These are phyloP conservation scores for Brassica rapa DNA, from an alignment of 345 rosid genomes.

Conservation along the genomic window DNA sequence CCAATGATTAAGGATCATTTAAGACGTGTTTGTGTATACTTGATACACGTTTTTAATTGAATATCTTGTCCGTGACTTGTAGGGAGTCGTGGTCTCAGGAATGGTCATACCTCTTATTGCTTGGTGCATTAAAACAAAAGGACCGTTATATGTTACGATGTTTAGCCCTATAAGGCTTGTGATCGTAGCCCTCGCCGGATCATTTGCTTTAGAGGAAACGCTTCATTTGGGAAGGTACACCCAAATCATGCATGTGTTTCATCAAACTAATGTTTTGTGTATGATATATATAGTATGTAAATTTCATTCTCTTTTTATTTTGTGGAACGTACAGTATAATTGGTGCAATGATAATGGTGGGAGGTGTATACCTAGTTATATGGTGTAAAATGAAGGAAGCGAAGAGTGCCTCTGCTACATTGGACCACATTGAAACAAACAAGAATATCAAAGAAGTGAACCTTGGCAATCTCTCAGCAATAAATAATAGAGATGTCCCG, in stretches of 20 bases:
- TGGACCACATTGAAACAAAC: slow-evolving; percentile 3
- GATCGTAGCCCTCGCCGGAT: slow-evolving; percentile 34
- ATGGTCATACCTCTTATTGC: slow-evolving; percentile 27
- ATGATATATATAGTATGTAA: background rate
- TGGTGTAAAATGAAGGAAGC: slow-evolving; percentile 61
- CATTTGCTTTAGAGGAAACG: slow-evolving; percentile 39
- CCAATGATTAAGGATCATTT: background rate
- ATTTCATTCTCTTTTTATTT: background rate
- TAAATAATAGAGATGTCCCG: slow-evolving; percentile 26
- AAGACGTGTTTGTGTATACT: background rate
- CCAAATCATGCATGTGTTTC: background rate
- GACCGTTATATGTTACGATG: slow-evolving; percentile 18
- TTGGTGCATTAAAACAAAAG: slow-evolving; percentile 33
- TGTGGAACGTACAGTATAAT: slow-evolving; percentile 34
- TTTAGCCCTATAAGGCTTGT: slow-evolving; percentile 36
- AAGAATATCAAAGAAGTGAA: slow-evolving; percentile 27
- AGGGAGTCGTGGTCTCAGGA: slow-evolving; percentile 40
- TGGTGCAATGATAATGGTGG: background rate
- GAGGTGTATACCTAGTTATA: slow-evolving; percentile 42
- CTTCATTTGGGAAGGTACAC: slow-evolving; percentile 38
- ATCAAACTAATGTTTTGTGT: slow-evolving; percentile 1
- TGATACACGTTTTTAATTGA: background rate
- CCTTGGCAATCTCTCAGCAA: slow-evolving; percentile 8
- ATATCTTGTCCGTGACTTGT: background rate
- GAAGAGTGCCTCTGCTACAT: slow-evolving; percentile 9